Evolutionary conservation across 192 early-diverging fungal genomes (phyloP).

Genomic region (Coemansia sp.): DNA sequence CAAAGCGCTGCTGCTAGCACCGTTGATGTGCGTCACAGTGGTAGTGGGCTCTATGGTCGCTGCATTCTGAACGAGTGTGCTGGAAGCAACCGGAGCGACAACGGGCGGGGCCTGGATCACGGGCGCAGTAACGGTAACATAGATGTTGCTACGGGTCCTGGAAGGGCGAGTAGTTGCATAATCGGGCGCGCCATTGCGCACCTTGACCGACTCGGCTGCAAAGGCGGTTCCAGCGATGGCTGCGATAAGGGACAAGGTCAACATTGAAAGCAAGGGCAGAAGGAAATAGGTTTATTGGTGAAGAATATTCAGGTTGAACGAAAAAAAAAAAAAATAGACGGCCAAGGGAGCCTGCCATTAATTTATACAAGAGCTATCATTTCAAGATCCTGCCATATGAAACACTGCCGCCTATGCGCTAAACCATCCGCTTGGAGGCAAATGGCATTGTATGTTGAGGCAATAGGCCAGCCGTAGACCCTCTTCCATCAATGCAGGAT

Average conservation of each 20-base stretch:
- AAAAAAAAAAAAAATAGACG: background rate
- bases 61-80: slow-evolving; percentile 44
- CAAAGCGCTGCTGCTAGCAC: slow-evolving; percentile 19
- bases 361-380: background rate
- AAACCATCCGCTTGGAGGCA: background rate
- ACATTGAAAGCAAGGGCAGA: background rate
- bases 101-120: slow-evolving; percentile 28
- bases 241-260: background rate
- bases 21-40: slow-evolving; percentile 30
- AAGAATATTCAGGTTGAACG: background rate
- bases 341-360: background rate
- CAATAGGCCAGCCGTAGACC: background rate
- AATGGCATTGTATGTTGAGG: background rate
- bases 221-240: background rate
- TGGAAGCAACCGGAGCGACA: slow-evolving; percentile 10
- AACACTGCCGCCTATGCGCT: background rate
- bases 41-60: slow-evolving; percentile 26
- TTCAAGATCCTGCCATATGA: slow-evolving; percentile 2
- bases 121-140: slow-evolving; percentile 41
- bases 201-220: slow-evolving; percentile 14
- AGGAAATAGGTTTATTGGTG: background rate
- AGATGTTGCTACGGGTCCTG: slow-evolving; percentile 19
- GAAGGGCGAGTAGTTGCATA: background rate
- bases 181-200: slow-evolving; percentile 5
- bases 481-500: background rate